Base-by-base conservation (phyloP, 2,329 filamentous ascomycete genomes). In the Anisogramma anomala region DNA sequence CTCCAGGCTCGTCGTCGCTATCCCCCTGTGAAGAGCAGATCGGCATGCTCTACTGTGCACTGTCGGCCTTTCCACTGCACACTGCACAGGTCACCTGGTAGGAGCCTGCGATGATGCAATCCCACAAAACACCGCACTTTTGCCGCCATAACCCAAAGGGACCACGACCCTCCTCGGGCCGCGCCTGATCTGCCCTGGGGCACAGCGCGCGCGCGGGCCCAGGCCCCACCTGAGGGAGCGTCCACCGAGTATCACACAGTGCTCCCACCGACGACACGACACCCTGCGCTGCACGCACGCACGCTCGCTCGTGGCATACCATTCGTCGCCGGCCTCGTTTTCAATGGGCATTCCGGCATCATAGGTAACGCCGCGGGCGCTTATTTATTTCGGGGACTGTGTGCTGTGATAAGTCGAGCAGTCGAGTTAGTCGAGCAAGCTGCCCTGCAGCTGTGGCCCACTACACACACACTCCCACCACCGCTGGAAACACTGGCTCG, bases 291-390 rank as follows among this genome's bases (percentile, higher is more conserved):
- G 33, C 34, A 13, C 33, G n/a, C 22, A 33, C 23, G 23, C 7
- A 8, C 9, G 27, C 14, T 30, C 7, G 9, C 13, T 8, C 14
- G 22, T 19, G 30, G 33, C n/a, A 37, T 23, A 27, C 28, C 31
- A 32, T 37, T 37, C 30, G 30, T 32, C 15, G 14, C 13, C 27
- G 14, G 27, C 14, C 14, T 9, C 17, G 6, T 14, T 32, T 6
- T 15, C 9, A 11, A 6, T 2, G 30, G 30, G 15, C 14, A n/a
- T 14, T 30, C 9, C 30, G 28, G 37, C 26, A 37, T 30, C 30
- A 22, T 41, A 30, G 25, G 17, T 22, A 33, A n/a, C 34, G 43
- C 45, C 41, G 35, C 22, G 41, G 45, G 41, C 45, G 45, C 41
- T 41, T 44, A 44, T 41, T 36, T 32, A 20, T 18, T 31, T 34